Evolutionary conservation across 1,284 basidiomycete species (phyloP), one percentile per base, ranked within the genome.

Genomic region (Moniliophthora roreri): DNA sequence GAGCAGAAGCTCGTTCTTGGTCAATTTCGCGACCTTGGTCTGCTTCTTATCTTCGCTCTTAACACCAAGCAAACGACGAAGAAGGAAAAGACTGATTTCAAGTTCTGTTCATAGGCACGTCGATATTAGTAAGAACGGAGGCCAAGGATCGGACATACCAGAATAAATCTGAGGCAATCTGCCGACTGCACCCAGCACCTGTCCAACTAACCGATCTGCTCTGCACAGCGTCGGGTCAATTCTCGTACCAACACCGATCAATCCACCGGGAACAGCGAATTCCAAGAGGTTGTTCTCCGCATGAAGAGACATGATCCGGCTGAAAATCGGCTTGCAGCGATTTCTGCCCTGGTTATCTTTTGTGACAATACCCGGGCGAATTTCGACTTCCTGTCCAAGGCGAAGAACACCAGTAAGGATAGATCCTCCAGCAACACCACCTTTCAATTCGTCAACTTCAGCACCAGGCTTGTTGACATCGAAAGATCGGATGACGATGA

Each of bases 401-500:
- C 81, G 85, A 59, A 99, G 85, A 32, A 98, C 91, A 66, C 96
- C 97, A 11, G 87, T 91, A 58, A 99, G 80, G 66, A 99, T 96
- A 36, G 91, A 95, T 36, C 96, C 96, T 74, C 96, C 96, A 15
- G 96, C 97, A 28, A 99, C 97, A 69, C 97, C 97, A 59, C 96
- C 96, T 74, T 97, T 96, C 56, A 99, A 82, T 57, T 99, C 96
- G 63, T 97, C 91, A 8, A 99, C 94, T 69, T 96, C 93, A 4
- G 95, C 87, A 69, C 96, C 96, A 10, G 96, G 96, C 76, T 98
- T 98, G 84, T 99, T 99, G 70, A 99, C 96, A 71, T 99, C 97
- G 74, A 99, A 99, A n/a, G 95, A 98, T 65, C 95, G 93, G 69
- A 99, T 99, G 68, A 99, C 95, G 65, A 99, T 98, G 61, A 99